Percentiles rank a stretch among this genome's conserved stretches.
Evolutionary conservation across 768 basidiomycete genomes (phyloP).

Genomic region (Phlegmacium glaucopus): DNA sequence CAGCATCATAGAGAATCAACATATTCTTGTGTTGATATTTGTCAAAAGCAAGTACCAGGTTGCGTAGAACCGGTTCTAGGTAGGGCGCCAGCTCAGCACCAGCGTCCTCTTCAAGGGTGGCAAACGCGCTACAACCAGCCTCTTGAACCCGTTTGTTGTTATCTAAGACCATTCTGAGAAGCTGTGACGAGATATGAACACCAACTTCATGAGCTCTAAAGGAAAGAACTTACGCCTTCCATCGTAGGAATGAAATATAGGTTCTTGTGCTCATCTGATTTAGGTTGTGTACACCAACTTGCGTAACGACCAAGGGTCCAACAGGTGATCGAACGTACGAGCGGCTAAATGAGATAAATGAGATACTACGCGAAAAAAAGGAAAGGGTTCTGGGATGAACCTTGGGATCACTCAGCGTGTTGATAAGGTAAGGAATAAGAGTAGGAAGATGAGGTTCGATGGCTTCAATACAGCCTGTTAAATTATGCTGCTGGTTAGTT

Average conservation of each 20-base stretch:
- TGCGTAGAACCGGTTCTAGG: constrained; percentile 91
- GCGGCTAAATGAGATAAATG: constrained; percentile 53
- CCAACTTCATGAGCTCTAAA: background rate
- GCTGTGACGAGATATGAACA: constrained; percentile 42
- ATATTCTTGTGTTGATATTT: constrained; percentile 99
- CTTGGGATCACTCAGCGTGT: constrained; percentile 88
- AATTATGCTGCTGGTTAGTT: constrained; percentile 5
- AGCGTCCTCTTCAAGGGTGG: constrained; percentile 97
- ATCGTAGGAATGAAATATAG: constrained; percentile 95
- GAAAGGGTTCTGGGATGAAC: constrained; percentile 35
- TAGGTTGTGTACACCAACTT: constrained; percentile 90
- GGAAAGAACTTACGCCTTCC: constrained; percentile 72
- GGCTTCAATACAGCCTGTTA: constrained; percentile 88
- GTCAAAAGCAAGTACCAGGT: constrained; percentile 92
- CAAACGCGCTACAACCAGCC: constrained; percentile 98
- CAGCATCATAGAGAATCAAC: constrained; percentile 97
- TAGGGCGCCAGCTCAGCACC: constrained; percentile 87
- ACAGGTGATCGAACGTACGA: constrained; percentile 97
- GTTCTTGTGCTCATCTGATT: constrained; percentile 83
- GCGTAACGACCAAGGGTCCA: constrained; percentile 99
- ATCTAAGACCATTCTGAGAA: constrained; percentile 95
- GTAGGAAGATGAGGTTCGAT: constrained; percentile 94
- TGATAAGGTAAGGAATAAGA: constrained; percentile 89
- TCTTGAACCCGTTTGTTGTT: constrained; percentile 99
- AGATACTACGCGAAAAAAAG: constrained; percentile 8